Evolutionary conservation across 805 yeast genomes (phyloP).

Genomic region (Kregervanrija pseudodelftensis): DNA sequence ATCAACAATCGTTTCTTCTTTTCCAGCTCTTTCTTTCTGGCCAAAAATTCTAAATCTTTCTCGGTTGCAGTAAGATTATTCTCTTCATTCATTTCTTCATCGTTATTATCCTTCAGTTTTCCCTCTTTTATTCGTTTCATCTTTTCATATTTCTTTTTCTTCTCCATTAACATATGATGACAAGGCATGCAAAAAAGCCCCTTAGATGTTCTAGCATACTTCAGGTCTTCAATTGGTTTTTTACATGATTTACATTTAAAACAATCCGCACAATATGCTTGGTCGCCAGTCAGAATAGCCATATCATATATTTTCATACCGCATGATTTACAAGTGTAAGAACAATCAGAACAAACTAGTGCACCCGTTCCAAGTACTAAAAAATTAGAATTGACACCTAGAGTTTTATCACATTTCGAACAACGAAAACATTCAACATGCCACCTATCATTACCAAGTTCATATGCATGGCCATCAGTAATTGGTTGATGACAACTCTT

Average conservation of each 20-base stretch:
- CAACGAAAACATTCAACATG: conserved; percentile 90
- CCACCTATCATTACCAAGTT: conserved; percentile 92
- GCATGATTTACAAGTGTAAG: conserved; percentile 86
- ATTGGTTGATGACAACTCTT: conserved; percentile 45
- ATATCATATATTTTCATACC: conserved; percentile 81
- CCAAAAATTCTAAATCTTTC: neutral
- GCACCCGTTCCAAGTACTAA: conserved; percentile 90
- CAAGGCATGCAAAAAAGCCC: conserved; percentile 92
- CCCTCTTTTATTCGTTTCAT: conserved; percentile 27
- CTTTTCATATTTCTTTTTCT: conserved; percentile 58
- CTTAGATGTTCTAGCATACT: conserved; percentile 88
- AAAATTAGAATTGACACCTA: conserved; percentile 86
- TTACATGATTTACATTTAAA: conserved; percentile 87
- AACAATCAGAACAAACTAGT: conserved; percentile 82
- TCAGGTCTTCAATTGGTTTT: conserved; percentile 74
- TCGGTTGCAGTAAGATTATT: neutral
- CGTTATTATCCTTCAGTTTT: conserved; percentile 3
- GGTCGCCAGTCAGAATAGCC: conserved; percentile 92
- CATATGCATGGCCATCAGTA: conserved; percentile 90
- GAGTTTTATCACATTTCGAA: conserved; percentile 67
- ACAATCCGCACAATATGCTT: conserved; percentile 87
- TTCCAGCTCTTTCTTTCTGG: conserved; percentile 3
- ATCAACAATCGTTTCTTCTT: neutral
- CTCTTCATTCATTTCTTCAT: neutral
- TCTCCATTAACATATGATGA: conserved; percentile 74